phyloP scores from a whole-genome alignment of 2,329 filamentous ascomycete species.

The Purpureocillium lavendulum region DNA sequence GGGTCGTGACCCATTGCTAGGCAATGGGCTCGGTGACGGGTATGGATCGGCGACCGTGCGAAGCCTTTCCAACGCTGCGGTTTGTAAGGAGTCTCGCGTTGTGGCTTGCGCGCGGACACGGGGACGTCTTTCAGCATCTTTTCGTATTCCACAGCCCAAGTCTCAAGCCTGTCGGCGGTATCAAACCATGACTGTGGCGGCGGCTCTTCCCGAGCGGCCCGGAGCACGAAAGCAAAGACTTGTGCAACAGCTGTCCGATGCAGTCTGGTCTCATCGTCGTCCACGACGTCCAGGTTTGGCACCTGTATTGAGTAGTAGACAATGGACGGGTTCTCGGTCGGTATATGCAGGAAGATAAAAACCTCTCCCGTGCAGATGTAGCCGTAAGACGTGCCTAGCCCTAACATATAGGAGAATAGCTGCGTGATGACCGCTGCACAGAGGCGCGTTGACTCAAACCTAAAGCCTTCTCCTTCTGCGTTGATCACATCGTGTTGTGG shows the following conservation, averaged over 20 bases:
- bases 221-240: conserved; percentile 28
- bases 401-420: conserved; percentile 30
- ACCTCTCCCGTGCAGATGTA: conserved; percentile 25
- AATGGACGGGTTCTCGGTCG: conserved; percentile 19
- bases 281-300: conserved; percentile 22
- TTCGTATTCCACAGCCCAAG: conserved; percentile 24
- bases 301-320: conserved; percentile 24
- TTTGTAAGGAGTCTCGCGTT: conserved; percentile 14
- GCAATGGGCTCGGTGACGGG: conserved; percentile 4
- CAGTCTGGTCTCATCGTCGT: conserved; percentile 22
- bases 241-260: conserved; percentile 27
- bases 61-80: conserved; percentile 19
- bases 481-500: conserved; percentile 23
- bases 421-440: conserved; percentile 26
- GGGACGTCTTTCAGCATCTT: conserved; percentile 17
- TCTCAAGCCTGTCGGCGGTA: conserved; percentile 16
- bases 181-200: conserved; percentile 22
- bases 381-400: conserved; percentile 23
- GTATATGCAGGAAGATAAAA: conserved; percentile 26
- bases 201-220: conserved; percentile 19
- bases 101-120: conserved; percentile 10
- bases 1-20: conserved; percentile 6
- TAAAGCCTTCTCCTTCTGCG: conserved; percentile 18
- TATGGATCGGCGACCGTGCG: conserved; percentile 18
- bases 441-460: conserved; percentile 20